A percentile compares a stretch with the other conserved stretches of the same genome.
These are phyloP conservation scores for Aspergillus proliferans DNA, from an alignment of 2,329 filamentous ascomycete genomes.

Conservation along the genomic window DNA sequence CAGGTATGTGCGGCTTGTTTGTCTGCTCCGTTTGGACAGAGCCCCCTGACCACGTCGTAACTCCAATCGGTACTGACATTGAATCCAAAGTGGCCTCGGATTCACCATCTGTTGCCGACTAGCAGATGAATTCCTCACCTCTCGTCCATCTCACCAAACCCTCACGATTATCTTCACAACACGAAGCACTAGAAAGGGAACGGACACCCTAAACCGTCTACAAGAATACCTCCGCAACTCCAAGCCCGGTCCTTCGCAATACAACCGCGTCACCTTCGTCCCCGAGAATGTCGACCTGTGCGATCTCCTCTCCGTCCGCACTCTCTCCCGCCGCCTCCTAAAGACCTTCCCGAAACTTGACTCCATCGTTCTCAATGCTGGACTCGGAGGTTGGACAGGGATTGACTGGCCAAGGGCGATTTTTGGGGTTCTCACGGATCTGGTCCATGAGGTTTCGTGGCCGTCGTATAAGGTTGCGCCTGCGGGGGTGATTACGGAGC, in stretches of 20 bases:
- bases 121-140: constrained; percentile 79
- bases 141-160: constrained; percentile 59
- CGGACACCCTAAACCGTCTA: constrained; percentile 62
- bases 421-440: constrained; percentile 53
- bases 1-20: constrained; percentile 51
- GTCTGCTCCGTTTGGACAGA: no score
- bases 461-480: constrained; percentile 67
- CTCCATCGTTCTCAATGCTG: constrained; percentile 76
- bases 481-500: constrained; percentile 48
- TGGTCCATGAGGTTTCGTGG: constrained; percentile 65
- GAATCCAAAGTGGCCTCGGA: constrained; percentile 66
- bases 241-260: constrained; percentile 35
- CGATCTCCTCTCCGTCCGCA: constrained; percentile 50
- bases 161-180: constrained; percentile 81
- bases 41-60: not conserved
- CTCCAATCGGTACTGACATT: constrained; percentile 1
- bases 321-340: constrained; percentile 47
- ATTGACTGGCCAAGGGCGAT: constrained; percentile 61
- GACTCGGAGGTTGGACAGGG: constrained; percentile 80
- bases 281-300: constrained; percentile 55
- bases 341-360: constrained; percentile 63
- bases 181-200: constrained; percentile 66
- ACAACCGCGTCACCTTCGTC: constrained; percentile 44
- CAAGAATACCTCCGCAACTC: constrained; percentile 53
- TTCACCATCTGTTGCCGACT: constrained; percentile 76